Conservation (phyloP, 2,329 filamentous ascomycete genomes). For the Fusarium cicatricum region DNA sequence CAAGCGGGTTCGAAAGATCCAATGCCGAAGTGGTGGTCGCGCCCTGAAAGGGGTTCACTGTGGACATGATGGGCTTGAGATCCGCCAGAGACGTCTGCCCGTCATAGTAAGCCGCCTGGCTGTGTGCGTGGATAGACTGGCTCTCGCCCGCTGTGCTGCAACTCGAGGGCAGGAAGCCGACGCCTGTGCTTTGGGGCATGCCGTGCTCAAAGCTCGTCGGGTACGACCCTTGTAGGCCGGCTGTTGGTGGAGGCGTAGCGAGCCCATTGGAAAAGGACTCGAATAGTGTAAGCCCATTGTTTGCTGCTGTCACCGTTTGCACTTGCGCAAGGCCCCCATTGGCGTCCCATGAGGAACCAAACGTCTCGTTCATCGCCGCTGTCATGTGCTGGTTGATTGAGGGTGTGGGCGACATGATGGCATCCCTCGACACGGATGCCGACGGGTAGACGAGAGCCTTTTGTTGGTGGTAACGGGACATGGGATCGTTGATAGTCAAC, state of each 20-base stretch:
- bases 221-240: conserved; percentile 58
- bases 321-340: conserved; percentile 45
- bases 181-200: conserved; percentile 42
- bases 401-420: conserved; percentile 63
- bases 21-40: conserved; percentile 42
- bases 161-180: conserved; percentile 44
- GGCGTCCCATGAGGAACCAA: conserved; percentile 58
- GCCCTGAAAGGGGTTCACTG: conserved; percentile 42
- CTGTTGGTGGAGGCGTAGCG: conserved; percentile 65
- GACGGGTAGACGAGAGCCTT: conserved; percentile 52
- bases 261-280: conserved; percentile 63
- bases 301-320: conserved; percentile 46
- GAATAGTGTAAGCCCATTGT: conserved; percentile 52
- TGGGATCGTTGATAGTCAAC: conserved; percentile 67
- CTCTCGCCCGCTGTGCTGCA: conserved; percentile 41
- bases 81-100: conserved; percentile 45
- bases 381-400: conserved; percentile 60
- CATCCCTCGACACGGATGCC: conserved; percentile 48
- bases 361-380: conserved; percentile 66
- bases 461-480: conserved; percentile 66
- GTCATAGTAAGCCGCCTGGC: conserved; percentile 45
- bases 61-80: conserved; percentile 47
- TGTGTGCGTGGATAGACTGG: conserved; percentile 39
- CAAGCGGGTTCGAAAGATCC: conserved; percentile 46
- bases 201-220: conserved; percentile 55